Evolutionary conservation across 2,329 filamentous ascomycete species (phyloP).

Genomic region (Cercospora canescens): DNA sequence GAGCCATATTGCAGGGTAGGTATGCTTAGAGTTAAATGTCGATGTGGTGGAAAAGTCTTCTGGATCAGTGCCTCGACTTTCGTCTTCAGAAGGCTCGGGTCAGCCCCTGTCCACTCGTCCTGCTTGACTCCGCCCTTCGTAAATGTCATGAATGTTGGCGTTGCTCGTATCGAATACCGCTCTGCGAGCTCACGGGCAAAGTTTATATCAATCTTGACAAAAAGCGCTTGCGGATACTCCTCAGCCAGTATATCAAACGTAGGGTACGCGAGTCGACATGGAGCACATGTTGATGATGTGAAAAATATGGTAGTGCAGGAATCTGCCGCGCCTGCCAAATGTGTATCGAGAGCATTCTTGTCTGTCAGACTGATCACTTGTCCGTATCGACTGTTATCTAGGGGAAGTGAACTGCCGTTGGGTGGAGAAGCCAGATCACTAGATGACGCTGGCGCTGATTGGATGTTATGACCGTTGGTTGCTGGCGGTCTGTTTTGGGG

Average conservation of each 20-base stretch:
- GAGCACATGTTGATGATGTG: conserved; percentile 81
- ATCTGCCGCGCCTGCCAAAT: conserved; percentile 60
- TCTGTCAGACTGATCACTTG: conserved; percentile 63
- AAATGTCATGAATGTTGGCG: conserved; percentile 88
- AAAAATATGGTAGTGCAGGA: conserved; percentile 87
- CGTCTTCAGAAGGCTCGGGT: conserved; percentile 64
- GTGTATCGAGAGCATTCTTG: conserved; percentile 59
- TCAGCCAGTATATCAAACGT: conserved; percentile 77
- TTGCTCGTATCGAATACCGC: conserved; percentile 69
- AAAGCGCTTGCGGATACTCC: conserved; percentile 65
- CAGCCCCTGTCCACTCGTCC: conserved; percentile 78
- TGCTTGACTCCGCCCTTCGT: conserved; percentile 68
- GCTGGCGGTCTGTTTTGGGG: conserved; percentile 31
- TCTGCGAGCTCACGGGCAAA: conserved; percentile 60
- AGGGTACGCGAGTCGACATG: conserved; percentile 82
- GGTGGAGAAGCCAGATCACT: neutral
- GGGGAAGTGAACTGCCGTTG: neutral
- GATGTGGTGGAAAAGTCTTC: conserved; percentile 74
- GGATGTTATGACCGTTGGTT: conserved; percentile 5
- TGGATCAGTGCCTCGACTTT: conserved; percentile 74
- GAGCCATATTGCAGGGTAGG: conserved; percentile 67
- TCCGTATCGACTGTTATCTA: conserved; percentile 33
- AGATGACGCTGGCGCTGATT: neutral
- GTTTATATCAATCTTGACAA: conserved; percentile 83
- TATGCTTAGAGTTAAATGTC: conserved; percentile 69